phyloP scores from a whole-genome alignment of 805 yeast genomes.

The Pichia thaimueangensis region DNA sequence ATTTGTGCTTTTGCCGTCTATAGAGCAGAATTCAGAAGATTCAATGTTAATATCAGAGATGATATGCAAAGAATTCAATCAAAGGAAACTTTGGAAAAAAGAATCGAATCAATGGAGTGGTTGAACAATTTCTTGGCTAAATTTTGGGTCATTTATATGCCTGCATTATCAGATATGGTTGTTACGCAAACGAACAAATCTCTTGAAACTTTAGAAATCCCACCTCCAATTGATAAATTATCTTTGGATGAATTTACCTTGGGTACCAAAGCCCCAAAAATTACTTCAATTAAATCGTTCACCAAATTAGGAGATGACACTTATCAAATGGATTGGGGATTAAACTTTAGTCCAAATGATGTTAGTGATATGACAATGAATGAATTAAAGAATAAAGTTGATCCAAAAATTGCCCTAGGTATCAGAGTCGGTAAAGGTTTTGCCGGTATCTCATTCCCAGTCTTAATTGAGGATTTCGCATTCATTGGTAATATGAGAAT shows the following conservation, averaged over 20 bases:
- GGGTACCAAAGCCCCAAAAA: slow-evolving; percentile 75
- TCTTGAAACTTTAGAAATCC: slow-evolving; percentile 69
- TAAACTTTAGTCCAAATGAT: slow-evolving; percentile 75
- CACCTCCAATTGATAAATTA: slow-evolving; percentile 72
- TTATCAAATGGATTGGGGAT: slow-evolving; percentile 81
- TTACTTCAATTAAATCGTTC: slow-evolving; percentile 65
- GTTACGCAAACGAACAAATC: slow-evolving; percentile 61
- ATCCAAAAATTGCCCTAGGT: slow-evolving; percentile 77
- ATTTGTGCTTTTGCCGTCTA: slow-evolving; percentile 61
- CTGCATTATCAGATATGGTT: slow-evolving; percentile 72
- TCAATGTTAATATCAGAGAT: slow-evolving; percentile 67
- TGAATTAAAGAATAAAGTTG: slow-evolving; percentile 61
- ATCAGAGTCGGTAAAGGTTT: slow-evolving; percentile 77
- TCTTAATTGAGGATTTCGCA: slow-evolving; percentile 75
- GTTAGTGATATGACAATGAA: slow-evolving; percentile 77
- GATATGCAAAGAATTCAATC: slow-evolving; percentile 64
- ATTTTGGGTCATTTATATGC: slow-evolving; percentile 88
- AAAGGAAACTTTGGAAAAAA: slow-evolving; percentile 55
- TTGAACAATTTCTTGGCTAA: slow-evolving; percentile 68
- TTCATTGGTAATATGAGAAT: slow-evolving; percentile 65
- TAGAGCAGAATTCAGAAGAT: slow-evolving; percentile 67
- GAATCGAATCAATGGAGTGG: slow-evolving; percentile 76
- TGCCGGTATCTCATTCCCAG: slow-evolving; percentile 69
- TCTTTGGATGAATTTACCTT: slow-evolving; percentile 71
- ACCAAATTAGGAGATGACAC: slow-evolving; percentile 60